Evolutionary conservation across 2,329 filamentous ascomycete genomes (phyloP).

Genomic region (Aspergillus costaricaensis): DNA sequence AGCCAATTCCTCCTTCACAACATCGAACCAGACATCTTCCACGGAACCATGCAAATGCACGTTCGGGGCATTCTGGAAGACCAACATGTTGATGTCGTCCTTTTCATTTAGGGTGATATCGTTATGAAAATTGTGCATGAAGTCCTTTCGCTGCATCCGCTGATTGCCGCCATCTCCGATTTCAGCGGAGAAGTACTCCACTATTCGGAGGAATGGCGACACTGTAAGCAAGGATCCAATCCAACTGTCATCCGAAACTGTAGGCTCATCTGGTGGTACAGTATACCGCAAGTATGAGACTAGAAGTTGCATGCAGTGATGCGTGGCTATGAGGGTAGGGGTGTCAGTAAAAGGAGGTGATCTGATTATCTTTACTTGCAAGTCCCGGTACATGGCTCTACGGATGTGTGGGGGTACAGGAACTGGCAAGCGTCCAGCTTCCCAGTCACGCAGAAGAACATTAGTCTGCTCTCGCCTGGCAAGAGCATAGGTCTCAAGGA

Average conservation of each 20-base stretch:
- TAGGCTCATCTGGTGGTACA: slow-evolving; percentile 37
- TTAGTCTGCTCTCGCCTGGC: slow-evolving; percentile 43
- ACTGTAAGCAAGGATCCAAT: slow-evolving; percentile 44
- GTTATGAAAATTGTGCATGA: slow-evolving; percentile 47
- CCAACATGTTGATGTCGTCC: slow-evolving; percentile 40
- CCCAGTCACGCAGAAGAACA: slow-evolving; percentile 39
- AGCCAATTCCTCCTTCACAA: slow-evolving; percentile 34
- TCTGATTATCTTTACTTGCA: slow-evolving; percentile 42
- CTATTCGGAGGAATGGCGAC: slow-evolving; percentile 42
- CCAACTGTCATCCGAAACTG: slow-evolving; percentile 38
- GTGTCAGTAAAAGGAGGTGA: slow-evolving; percentile 45
- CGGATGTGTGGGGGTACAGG: slow-evolving; percentile 38
- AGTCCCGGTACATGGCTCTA: slow-evolving; percentile 37
- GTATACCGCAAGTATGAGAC: slow-evolving; percentile 43
- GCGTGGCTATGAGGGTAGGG: slow-evolving; percentile 41
- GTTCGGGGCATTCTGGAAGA: slow-evolving; percentile 37
- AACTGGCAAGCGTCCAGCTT: slow-evolving; percentile 41
- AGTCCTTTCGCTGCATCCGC: slow-evolving; percentile 43
- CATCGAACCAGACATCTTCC: slow-evolving; percentile 45
- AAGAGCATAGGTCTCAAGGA: slow-evolving; percentile 42
- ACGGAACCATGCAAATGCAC: slow-evolving; percentile 35
- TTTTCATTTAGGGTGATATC: slow-evolving; percentile 41
- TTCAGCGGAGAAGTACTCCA: slow-evolving; percentile 47
- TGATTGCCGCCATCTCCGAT: slow-evolving; percentile 46
- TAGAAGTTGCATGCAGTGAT: slow-evolving; percentile 45